Conservation (phyloP, 2,329 filamentous ascomycete species). For the Nemania serpens region DNA sequence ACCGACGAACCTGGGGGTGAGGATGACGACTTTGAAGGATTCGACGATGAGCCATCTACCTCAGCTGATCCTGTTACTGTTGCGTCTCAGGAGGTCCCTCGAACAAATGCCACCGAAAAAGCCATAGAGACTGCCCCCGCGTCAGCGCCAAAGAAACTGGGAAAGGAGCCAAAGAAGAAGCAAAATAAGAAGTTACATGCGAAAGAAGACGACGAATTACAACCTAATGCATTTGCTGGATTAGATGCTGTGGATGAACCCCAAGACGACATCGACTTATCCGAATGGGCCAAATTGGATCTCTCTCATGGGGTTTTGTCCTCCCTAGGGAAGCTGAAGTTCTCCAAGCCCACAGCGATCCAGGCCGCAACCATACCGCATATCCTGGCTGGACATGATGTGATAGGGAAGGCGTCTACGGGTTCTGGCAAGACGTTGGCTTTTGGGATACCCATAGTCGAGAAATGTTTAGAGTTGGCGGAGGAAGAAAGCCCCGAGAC, state of each 20-base stretch:
- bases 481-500: slow-evolving; percentile 42
- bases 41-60: slow-evolving; percentile 54
- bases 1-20: not conserved
- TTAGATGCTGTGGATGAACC: slow-evolving; percentile 59
- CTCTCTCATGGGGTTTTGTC: slow-evolving; percentile 74
- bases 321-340: slow-evolving; percentile 78
- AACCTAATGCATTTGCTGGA: slow-evolving; percentile 58
- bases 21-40: slow-evolving; percentile 64
- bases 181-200: slow-evolving; percentile 40
- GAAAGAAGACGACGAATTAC: slow-evolving; percentile 47
- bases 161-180: slow-evolving; percentile 33
- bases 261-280: slow-evolving; percentile 70
- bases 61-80: slow-evolving; percentile 32
- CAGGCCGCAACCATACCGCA: slow-evolving; percentile 80
- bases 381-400: slow-evolving; percentile 81
- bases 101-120: slow-evolving; percentile 26
- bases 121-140: slow-evolving; percentile 28
- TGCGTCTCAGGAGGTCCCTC: slow-evolving; percentile 18
- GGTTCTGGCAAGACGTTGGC: slow-evolving; percentile 96
- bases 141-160: slow-evolving; percentile 32
- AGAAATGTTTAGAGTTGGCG: slow-evolving; percentile 68
- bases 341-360: slow-evolving; percentile 79
- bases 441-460: slow-evolving; percentile 91
- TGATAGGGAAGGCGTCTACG: slow-evolving; percentile 94
- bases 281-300: slow-evolving; percentile 76